Conservation (phyloP, 2,329 filamentous ascomycete genomes). For the Trichophyton verrucosum region DNA sequence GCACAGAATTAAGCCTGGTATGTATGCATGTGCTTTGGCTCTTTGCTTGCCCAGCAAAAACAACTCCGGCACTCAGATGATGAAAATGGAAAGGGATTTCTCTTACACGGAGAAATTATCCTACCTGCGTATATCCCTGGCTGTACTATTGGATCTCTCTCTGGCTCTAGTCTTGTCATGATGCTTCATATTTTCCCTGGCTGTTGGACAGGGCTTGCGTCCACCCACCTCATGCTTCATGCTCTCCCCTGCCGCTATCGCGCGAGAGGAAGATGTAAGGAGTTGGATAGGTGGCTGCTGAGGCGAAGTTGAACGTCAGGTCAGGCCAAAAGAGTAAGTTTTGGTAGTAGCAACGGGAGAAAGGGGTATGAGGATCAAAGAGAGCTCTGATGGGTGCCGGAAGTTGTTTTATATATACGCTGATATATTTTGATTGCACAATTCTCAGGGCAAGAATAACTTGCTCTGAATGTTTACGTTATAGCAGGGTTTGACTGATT, state of each 20-base stretch:
- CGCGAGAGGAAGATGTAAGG: neutral
- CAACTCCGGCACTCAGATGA: neutral
- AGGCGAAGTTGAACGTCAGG: neutral
- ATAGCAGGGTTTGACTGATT: neutral
- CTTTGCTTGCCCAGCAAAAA: neutral
- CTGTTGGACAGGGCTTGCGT: neutral
- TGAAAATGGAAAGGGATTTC: neutral
- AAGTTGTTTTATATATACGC: neutral
- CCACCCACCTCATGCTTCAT: neutral
- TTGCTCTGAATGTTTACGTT: neutral
- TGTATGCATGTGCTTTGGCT: neutral
- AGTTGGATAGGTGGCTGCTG: neutral
- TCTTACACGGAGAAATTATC: neutral
- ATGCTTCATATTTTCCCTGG: neutral
- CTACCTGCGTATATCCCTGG: neutral
- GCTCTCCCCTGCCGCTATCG: neutral
- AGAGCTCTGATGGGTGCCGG: constrained; percentile 12
- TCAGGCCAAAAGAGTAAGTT: neutral
- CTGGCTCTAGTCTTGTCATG: neutral
- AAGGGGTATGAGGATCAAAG: constrained; percentile 10
- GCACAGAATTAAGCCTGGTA: too few species aligned
- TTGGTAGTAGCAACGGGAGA: neutral
- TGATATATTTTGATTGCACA: neutral
- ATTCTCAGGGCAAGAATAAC: neutral
- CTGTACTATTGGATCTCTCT: neutral